phyloP scores from a whole-genome alignment of 1,139 yeast genomes.

The Yamadazyma spencermartinsiae region DNA sequence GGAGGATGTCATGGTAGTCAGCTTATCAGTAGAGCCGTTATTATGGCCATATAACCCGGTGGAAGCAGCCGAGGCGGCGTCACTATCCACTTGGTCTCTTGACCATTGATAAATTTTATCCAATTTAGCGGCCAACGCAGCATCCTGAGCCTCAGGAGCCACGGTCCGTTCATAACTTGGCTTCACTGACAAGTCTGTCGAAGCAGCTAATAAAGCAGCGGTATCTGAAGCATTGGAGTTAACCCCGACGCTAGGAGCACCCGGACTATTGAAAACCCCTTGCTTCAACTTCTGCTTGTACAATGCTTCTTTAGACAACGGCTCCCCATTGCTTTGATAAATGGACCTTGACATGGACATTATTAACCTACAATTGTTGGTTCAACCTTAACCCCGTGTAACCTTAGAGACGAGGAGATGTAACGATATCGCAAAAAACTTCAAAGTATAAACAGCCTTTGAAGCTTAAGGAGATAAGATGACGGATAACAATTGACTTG shows the following conservation, averaged over 20 bases:
- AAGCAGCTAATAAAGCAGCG: slow-evolving; percentile 74
- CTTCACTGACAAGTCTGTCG: slow-evolving; percentile 60
- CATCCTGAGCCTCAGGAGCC: slow-evolving; percentile 67
- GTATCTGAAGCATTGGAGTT: slow-evolving; percentile 68
- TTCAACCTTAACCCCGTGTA: too few species aligned
- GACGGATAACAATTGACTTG: too few species aligned
- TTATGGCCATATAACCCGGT: slow-evolving; percentile 26
- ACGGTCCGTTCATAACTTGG: slow-evolving; percentile 62
- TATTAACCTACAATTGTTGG: too few species aligned
- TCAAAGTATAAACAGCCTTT: too few species aligned
- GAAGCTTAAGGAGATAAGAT: too few species aligned
- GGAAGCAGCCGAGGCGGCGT: slow-evolving; percentile 49
- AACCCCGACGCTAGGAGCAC: slow-evolving; percentile 69
- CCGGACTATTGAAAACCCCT: slow-evolving; percentile 74
- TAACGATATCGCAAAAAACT: too few species aligned
- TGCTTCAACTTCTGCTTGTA: slow-evolving; percentile 76
- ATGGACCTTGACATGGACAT: slow-evolving; percentile 43
- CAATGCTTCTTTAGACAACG: slow-evolving; percentile 70
- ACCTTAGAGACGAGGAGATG: too few species aligned
- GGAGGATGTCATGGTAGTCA: slow-evolving; percentile 11
- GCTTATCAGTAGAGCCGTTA: slow-evolving; percentile 19
- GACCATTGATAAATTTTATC: slow-evolving; percentile 44
- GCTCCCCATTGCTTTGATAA: slow-evolving; percentile 68
- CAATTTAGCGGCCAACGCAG: slow-evolving; percentile 59
- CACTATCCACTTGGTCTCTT: slow-evolving; percentile 40